These are phyloP conservation scores for Rhododendron vialii DNA, from an alignment of 148 eudicot species.

Conservation along the genomic window DNA sequence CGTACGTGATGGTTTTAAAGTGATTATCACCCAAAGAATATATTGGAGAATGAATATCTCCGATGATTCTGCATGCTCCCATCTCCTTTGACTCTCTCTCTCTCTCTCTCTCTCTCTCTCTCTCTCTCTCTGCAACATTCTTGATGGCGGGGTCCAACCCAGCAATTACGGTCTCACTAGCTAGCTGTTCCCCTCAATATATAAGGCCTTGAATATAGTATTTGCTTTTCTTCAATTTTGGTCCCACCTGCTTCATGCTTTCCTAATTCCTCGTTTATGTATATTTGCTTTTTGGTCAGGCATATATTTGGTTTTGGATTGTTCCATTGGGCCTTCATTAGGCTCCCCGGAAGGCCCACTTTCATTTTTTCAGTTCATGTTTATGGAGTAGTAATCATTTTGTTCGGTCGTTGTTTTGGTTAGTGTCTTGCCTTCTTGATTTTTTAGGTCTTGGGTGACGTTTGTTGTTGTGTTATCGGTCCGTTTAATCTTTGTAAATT, in stretches of 20 bases:
- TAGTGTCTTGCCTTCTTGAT: too few relatives aligned
- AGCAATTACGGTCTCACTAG: conserved; percentile 31
- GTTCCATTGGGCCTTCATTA: not conserved
- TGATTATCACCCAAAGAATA: conserved; percentile 21
- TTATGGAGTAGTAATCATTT: too few relatives aligned
- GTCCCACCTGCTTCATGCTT: conserved; percentile 13
- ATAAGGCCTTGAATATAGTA: not conserved
- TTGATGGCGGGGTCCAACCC: conserved; percentile 26
- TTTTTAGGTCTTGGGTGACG: too few relatives aligned
- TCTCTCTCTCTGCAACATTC: conserved; percentile 31
- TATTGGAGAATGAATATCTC: conserved; percentile 39
- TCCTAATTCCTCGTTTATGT: not conserved
- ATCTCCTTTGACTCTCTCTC: conserved; percentile 19
- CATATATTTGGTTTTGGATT: not conserved
- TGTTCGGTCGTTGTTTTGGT: too few relatives aligned
- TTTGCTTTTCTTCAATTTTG: conserved; percentile 19
- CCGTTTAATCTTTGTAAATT: too few relatives aligned
- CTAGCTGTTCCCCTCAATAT: conserved; percentile 41
- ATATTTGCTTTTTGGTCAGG: not conserved
- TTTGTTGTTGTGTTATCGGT: too few relatives aligned
- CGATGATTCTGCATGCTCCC: conserved; percentile 24
- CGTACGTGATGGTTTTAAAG: not conserved
- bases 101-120: not conserved
- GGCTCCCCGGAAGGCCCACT: not conserved
- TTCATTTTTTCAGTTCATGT: not conserved